Conservation (phyloP, 768 basidiomycete genomes). For the Lanmaoa rubissima region DNA sequence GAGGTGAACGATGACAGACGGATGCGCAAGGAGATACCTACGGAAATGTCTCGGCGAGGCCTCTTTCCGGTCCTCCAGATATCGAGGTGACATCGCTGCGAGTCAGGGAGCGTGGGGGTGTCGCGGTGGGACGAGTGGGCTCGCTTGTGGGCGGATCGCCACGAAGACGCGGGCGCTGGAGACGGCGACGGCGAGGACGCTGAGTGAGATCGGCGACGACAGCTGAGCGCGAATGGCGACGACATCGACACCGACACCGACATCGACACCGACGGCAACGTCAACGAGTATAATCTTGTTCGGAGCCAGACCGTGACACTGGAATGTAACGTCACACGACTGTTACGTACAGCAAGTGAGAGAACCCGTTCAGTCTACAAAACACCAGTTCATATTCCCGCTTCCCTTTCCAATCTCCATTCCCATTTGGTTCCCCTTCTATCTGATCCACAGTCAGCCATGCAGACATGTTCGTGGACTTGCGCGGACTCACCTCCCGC, state of each 20-base stretch:
- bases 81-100: constrained; percentile 53
- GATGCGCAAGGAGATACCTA: constrained; percentile 27
- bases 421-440: background rate
- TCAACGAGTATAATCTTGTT: constrained; percentile 11
- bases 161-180: constrained; percentile 36
- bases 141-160: constrained; percentile 50
- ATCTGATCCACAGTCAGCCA: constrained; percentile 8
- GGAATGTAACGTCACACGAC: constrained; percentile 24
- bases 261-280: constrained; percentile 3
- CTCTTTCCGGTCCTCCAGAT: constrained; percentile 54
- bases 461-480: background rate
- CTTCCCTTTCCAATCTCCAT: background rate
- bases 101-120: constrained; percentile 35
- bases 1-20: constrained; percentile 7
- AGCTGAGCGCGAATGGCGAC: constrained; percentile 34
- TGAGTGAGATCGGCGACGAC: constrained; percentile 57
- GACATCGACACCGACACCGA: constrained; percentile 31
- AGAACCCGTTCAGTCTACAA: constrained; percentile 13
- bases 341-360: constrained; percentile 22
- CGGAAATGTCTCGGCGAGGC: constrained; percentile 47
- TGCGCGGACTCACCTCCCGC: constrained; percentile 23
- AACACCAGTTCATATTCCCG: constrained; percentile 19
- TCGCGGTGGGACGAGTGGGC: constrained; percentile 41
- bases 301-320: constrained; percentile 16
- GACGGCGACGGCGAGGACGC: constrained; percentile 37